These are phyloP conservation scores for Sporisorium exsertum DNA, from an alignment of 1,284 basidiomycete species.

Conservation along the genomic window DNA sequence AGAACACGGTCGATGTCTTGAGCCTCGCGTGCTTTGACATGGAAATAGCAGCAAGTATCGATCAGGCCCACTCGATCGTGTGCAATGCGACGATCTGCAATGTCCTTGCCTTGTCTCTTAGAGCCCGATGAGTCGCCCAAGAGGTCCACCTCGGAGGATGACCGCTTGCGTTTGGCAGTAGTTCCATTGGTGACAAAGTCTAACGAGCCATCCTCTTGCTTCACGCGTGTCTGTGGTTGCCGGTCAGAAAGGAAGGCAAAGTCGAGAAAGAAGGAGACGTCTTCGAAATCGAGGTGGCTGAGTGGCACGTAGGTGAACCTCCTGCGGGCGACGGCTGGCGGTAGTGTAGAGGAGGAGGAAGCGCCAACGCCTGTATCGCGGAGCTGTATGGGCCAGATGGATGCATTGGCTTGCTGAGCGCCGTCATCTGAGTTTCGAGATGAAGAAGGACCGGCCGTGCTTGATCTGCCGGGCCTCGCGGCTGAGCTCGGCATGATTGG, in stretches of 20 bases:
- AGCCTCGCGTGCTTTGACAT: constrained; percentile 24
- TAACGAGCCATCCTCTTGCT: background rate
- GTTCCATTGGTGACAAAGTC: background rate
- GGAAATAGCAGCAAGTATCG: constrained; percentile 31
- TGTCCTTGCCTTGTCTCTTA: constrained; percentile 7
- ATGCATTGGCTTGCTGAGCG: constrained; percentile 16
- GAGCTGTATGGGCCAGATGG: constrained; percentile 38
- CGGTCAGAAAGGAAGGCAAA: constrained; percentile 16
- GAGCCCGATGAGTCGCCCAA: background rate
- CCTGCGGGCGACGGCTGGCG: background rate
- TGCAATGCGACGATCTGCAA: background rate
- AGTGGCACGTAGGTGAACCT: constrained; percentile 13
- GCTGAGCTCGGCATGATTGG: background rate
- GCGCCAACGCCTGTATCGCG: constrained; percentile 11
- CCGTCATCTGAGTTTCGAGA: background rate
- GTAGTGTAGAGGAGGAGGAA: background rate
- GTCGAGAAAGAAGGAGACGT: constrained; percentile 39
- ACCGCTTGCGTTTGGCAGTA: constrained; percentile 21
- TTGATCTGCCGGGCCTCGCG: background rate
- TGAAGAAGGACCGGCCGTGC: background rate
- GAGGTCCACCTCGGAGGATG: background rate
- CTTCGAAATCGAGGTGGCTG: constrained; percentile 42
- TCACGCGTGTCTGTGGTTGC: background rate
- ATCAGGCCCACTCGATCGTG: constrained; percentile 10
- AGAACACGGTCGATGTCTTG: constrained; percentile 18